Evolutionary conservation across 192 early-diverging fungal genomes (phyloP).

Genomic region (Coemansia sp.): DNA sequence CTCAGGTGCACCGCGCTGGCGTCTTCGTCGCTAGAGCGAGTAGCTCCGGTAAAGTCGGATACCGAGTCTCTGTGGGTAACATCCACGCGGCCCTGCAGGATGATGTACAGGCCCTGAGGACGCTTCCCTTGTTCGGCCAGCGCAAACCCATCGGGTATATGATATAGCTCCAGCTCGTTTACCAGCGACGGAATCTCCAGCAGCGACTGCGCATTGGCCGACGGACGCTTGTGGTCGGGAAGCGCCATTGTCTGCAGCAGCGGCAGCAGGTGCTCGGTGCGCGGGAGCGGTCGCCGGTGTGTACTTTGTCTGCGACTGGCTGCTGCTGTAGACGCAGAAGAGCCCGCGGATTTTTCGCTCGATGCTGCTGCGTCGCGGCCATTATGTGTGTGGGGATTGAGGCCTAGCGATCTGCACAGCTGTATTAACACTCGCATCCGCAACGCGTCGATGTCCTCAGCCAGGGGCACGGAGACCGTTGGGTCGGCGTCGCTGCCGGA

Average conservation of each 20-base stretch:
- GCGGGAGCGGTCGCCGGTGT: constrained; percentile 24
- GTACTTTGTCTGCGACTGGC: constrained; percentile 36
- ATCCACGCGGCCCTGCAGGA: constrained; percentile 87
- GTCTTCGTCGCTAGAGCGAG: neutral
- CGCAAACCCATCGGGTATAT: constrained; percentile 66
- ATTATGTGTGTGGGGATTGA: constrained; percentile 31
- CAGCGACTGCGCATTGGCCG: constrained; percentile 16
- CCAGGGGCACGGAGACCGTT: constrained; percentile 12
- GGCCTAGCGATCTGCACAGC: constrained; percentile 36
- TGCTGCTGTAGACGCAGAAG: constrained; percentile 20
- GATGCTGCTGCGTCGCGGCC: constrained; percentile 18
- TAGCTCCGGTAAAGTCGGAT: constrained; percentile 36
- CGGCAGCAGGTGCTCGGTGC: constrained; percentile 39
- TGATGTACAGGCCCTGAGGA: constrained; percentile 81
- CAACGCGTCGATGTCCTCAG: constrained; percentile 30
- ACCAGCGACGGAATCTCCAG: constrained; percentile 46
- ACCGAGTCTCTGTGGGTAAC: constrained; percentile 41
- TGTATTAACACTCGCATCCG: constrained; percentile 27
- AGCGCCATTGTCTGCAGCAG: constrained; percentile 34
- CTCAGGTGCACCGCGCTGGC: constrained; percentile 10
- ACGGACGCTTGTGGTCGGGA: constrained; percentile 10
- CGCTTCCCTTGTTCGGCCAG: constrained; percentile 84
- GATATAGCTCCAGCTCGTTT: constrained; percentile 71
- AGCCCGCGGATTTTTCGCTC: constrained; percentile 4
- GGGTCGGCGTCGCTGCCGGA: constrained; percentile 35